Evolutionary conservation across 192 early-diverging fungal species (phyloP), one percentile per base, ranked within the genome.

Genomic region (Phycomyces blakesleeanus): DNA sequence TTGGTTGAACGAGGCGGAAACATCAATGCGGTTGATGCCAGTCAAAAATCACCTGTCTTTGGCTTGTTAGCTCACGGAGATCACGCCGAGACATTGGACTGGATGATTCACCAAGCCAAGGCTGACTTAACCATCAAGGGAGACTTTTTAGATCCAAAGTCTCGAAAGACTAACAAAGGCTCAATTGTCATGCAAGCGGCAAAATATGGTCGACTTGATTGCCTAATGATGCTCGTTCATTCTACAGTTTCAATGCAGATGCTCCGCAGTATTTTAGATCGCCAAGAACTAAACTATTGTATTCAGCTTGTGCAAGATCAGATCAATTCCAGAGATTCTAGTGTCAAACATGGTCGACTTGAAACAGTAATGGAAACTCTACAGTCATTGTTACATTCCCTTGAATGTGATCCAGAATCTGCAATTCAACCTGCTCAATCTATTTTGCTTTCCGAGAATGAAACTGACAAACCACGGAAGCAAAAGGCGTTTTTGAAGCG

Each of bases 61-160:
- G 53, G 73, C 26, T 40, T 75, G 3, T 26, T 75, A 24, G 73
- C 73, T 25, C 69, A 75, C 18, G 63, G 67, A 5, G 73, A 75
- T 50, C 38, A 61, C 20, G 21, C 39, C 5, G 41, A 50, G 25
- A 42, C 21, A 37, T 29, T 75, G 27, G 54, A 61, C 16, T 75
- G 73, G 73, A 42, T 75, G 59, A 53, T 75, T 14, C 62, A 54
- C 12, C 27, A 34, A 8, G 57, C 26, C 7, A 37, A 55, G 24
- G 63, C 73, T 20, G 57, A 70, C 42, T 21, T 67, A 2, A 52
- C 16, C 2, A 54, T 66, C 25, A 26, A 47, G 15, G 73, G 67
- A 10, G 64, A 66, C 14, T 75, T 75, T 51, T 47, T 75, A 8
- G 56, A 65, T 42, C 38, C 50, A 26, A 51, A 47, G 10, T 21